These are phyloP conservation scores for Vinca minor DNA, from an alignment of 257 asterid genomes.

Conservation along the genomic window DNA sequence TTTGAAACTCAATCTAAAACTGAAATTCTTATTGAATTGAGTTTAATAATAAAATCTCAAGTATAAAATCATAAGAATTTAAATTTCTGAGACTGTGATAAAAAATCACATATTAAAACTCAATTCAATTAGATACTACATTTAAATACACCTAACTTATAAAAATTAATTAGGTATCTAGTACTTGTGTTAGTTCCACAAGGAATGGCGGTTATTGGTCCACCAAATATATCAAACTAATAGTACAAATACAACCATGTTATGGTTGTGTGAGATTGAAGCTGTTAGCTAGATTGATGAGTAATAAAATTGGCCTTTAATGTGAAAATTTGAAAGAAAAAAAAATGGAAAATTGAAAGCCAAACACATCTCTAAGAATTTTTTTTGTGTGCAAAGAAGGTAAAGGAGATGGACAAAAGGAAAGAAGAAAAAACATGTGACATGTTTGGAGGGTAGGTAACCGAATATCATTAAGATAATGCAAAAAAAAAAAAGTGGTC, in stretches of 20 bases:
- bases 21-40: too few relatives aligned
- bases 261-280: conserved; percentile 10
- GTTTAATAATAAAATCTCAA: too few relatives aligned
- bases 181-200: conserved; percentile 25
- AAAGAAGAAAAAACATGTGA: conserved; percentile 35
- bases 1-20: too few relatives aligned
- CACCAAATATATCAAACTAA: conserved; percentile 1
- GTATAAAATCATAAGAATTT: too few relatives aligned
- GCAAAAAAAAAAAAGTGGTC: conserved; percentile 7
- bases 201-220: conserved; percentile 38
- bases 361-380: background rate
- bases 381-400: conserved; percentile 3
- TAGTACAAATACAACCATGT: background rate
- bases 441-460: conserved; percentile 50
- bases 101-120: too few relatives aligned
- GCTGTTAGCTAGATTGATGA: background rate
- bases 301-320: background rate
- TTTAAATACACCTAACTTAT: background rate
- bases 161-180: background rate
- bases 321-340: background rate
- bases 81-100: too few relatives aligned
- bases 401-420: background rate
- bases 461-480: conserved; percentile 20
- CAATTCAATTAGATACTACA: too few relatives aligned
- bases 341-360: background rate